Percentiles rank a stretch among this genome's conserved stretches.
These are phyloP conservation scores for Vigna radiata DNA, from an alignment of 306 rosid species.

Conservation along the genomic window DNA sequence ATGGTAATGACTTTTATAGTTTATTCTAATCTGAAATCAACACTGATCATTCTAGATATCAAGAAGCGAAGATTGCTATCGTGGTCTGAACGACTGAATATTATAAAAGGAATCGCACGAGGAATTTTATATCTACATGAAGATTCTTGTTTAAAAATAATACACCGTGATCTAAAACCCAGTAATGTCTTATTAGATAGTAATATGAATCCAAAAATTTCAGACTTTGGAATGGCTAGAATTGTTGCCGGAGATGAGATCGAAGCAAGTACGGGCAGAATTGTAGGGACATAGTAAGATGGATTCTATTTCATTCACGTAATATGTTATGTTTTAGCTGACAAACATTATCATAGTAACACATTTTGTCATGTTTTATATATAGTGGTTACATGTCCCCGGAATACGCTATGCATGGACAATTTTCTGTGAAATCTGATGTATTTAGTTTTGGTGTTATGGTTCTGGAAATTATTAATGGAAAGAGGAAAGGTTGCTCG, in stretches of 20 bases:
- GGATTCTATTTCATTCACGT: background rate
- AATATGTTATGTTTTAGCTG: background rate
- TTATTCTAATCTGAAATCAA: conserved; percentile 4
- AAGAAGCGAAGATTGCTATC: conserved; percentile 23
- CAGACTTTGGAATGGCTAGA: conserved; percentile 57
- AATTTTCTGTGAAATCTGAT: conserved; percentile 50
- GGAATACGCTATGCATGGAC: conserved; percentile 52
- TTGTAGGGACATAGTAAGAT: conserved; percentile 57
- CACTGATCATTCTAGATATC: conserved; percentile 27
- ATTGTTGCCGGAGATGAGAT: conserved; percentile 40
- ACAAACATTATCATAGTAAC: background rate
- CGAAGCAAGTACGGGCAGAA: conserved; percentile 40
- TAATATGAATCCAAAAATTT: conserved; percentile 52
- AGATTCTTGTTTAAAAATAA: conserved; percentile 53
- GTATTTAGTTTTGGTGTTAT: conserved; percentile 51
- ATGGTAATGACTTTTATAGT: background rate
- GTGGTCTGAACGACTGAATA: conserved; percentile 50
- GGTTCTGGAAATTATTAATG: conserved; percentile 49
- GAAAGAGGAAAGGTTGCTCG: conserved; percentile 43
- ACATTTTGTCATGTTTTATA: background rate
- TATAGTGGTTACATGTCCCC: conserved; percentile 56
- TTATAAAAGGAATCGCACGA: conserved; percentile 43
- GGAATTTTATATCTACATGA: conserved; percentile 53
- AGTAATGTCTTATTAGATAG: conserved; percentile 50
- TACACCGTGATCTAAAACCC: conserved; percentile 58